phyloP scores from a whole-genome alignment of 2,329 filamentous ascomycete species.

The Fusarium coffeatum region DNA sequence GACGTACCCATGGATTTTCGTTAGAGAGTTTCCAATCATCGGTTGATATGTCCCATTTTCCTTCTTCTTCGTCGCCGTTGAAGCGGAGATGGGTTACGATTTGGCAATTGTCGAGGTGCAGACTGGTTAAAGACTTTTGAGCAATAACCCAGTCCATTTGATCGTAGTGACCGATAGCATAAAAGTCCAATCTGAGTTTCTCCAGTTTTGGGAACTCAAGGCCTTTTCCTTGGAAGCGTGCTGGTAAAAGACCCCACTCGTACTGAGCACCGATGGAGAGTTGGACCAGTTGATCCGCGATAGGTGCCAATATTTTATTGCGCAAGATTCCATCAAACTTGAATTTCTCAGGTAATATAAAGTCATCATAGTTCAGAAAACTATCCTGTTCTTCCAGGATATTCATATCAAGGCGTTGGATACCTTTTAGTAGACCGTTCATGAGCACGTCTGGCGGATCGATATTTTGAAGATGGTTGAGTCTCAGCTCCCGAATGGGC shows the following conservation, averaged over 20 bases:
- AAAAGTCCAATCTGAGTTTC: fast-evolving
- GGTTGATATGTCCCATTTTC: not conserved
- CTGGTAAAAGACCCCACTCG: not conserved
- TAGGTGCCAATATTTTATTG: not conserved
- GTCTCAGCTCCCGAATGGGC: not conserved
- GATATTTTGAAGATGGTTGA: not conserved
- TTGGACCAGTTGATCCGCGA: not conserved
- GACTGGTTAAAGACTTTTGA: not conserved
- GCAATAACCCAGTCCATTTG: not conserved
- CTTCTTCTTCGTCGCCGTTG: fast-evolving
- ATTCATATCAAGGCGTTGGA: not conserved
- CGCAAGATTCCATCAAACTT: not conserved
- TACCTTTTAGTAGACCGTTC: not conserved
- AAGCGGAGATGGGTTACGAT: not conserved
- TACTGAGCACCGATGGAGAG: not conserved
- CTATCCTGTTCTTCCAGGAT: fast-evolving
- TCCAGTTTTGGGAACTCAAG: not conserved
- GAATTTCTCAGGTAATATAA: not conserved
- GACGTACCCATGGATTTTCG: not conserved
- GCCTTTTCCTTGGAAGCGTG: not conserved
- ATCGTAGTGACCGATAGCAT: not conserved
- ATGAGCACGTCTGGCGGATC: not conserved
- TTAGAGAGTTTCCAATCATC: not conserved
- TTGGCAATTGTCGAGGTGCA: not conserved
- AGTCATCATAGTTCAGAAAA: not conserved